A percentile compares a stretch with the other conserved stretches of the same genome.
These are phyloP conservation scores for Pythium scleroteichum DNA, from an alignment of 352 stramenopile genomes.

Conservation along the genomic window DNA sequence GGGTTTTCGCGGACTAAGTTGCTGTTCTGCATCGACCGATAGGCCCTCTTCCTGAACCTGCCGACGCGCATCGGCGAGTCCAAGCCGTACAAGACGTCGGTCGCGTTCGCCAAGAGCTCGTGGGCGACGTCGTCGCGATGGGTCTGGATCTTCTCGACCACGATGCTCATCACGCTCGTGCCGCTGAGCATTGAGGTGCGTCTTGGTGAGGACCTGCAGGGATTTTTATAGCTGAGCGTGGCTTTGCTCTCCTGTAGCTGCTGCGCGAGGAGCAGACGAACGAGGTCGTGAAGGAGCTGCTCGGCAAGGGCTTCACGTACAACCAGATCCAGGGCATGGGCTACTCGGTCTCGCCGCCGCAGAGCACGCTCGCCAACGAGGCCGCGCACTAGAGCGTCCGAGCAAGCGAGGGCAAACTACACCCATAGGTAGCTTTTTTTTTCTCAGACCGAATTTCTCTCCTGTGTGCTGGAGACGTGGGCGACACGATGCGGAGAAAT, in stretches of 20 bases:
- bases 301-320: slow-evolving; percentile 82
- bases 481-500: neutral
- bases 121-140: slow-evolving; percentile 43
- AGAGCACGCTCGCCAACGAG: slow-evolving; percentile 64
- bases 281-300: slow-evolving; percentile 79
- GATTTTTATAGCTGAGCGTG: too few relatives aligned
- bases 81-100: slow-evolving; percentile 55
- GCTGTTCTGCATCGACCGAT: slow-evolving; percentile 14
- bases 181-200: slow-evolving; percentile 84
- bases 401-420: neutral
- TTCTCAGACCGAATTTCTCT: neutral
- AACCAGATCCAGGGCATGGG: slow-evolving; percentile 86
- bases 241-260: slow-evolving; percentile 30
- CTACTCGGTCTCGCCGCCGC: slow-evolving; percentile 66
- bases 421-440: neutral
- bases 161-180: slow-evolving; percentile 82
- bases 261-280: slow-evolving; percentile 84
- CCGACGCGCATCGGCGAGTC: slow-evolving; percentile 69
- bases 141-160: slow-evolving; percentile 83
- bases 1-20: too few relatives aligned
- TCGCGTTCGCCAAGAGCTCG: slow-evolving; percentile 61
- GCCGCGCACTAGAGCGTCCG: slow-evolving; percentile 40
- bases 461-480: too few relatives aligned
- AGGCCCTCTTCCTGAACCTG: slow-evolving; percentile 74
- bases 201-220: too few relatives aligned